A percentile compares a stretch with the other conserved stretches of the same genome.
These are phyloP conservation scores for Anethum foeniculum DNA, from an alignment of 140 eudicot species.

Conservation along the genomic window DNA sequence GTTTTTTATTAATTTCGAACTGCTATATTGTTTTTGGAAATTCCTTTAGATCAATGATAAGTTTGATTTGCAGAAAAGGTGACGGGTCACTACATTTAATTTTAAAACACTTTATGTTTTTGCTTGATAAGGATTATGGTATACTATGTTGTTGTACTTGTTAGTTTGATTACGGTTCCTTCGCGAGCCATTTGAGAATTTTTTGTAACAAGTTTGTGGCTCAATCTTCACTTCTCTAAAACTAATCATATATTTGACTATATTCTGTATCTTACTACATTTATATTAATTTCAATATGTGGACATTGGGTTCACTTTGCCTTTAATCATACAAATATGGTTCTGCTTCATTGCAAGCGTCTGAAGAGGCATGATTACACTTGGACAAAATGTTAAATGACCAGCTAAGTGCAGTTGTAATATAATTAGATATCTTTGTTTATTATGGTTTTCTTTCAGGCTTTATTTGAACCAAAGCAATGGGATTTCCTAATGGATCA, in stretches of 20 bases:
- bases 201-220: not conserved
- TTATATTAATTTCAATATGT: not conserved
- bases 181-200: not conserved
- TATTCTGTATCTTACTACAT: not conserved
- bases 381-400: not conserved
- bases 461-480: slow-evolving; percentile 79
- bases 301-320: not conserved
- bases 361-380: not conserved
- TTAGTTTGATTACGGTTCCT: not conserved
- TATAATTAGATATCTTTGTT: not conserved
- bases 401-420: not conserved
- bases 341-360: not conserved
- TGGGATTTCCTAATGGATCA: slow-evolving; percentile 93
- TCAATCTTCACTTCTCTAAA: not conserved
- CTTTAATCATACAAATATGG: not conserved
- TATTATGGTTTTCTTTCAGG: slow-evolving; percentile 38
- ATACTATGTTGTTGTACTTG: not conserved
- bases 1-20: not conserved
- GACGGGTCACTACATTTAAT: not conserved
- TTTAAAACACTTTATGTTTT: not conserved
- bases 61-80: not conserved
- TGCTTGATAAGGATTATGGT: not conserved
- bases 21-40: not conserved
- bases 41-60: not conserved
- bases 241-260: not conserved